phyloP scores from a whole-genome alignment of 116 monocot species.

The Posidonia oceanica region DNA sequence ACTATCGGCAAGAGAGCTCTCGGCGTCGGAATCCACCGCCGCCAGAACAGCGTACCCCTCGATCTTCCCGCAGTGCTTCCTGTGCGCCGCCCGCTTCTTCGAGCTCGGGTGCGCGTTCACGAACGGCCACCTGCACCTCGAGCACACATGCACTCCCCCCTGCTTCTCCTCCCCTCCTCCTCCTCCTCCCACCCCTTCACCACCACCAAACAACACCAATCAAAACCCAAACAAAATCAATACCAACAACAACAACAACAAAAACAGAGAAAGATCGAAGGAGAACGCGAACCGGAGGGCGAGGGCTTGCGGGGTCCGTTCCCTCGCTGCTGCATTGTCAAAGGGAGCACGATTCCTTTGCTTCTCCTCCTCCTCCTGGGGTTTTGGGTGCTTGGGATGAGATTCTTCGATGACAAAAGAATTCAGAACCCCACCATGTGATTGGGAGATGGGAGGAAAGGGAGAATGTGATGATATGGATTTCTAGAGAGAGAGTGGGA shows the following conservation, averaged over 20 bases:
- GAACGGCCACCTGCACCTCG: slow-evolving; percentile 18
- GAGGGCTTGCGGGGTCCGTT: too few species aligned
- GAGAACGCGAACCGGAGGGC: background rate
- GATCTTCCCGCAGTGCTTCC: slow-evolving; percentile 21
- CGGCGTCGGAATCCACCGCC: background rate
- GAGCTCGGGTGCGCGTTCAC: slow-evolving; percentile 23
- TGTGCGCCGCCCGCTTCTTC: slow-evolving; percentile 22
- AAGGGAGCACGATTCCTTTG: too few species aligned
- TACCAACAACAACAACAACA: background rate
- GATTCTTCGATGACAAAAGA: too few species aligned
- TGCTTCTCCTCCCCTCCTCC: background rate
- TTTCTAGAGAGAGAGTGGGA: too few species aligned
- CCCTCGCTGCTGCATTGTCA: too few species aligned
- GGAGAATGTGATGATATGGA: too few species aligned
- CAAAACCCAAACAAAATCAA: too few species aligned
- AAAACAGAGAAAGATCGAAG: background rate
- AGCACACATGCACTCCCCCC: slow-evolving; percentile 7
- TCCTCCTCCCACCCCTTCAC: background rate
- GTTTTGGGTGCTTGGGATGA: too few species aligned
- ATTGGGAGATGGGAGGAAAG: too few species aligned
- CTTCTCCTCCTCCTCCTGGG: too few species aligned
- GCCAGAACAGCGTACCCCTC: background rate
- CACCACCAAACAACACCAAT: background rate
- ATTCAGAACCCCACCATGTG: too few species aligned
- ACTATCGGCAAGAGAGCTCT: background rate